Percentiles rank a stretch among this genome's conserved stretches.
These are phyloP conservation scores for Collybia mongolica DNA, from an alignment of 768 basidiomycete species.

Conservation along the genomic window DNA sequence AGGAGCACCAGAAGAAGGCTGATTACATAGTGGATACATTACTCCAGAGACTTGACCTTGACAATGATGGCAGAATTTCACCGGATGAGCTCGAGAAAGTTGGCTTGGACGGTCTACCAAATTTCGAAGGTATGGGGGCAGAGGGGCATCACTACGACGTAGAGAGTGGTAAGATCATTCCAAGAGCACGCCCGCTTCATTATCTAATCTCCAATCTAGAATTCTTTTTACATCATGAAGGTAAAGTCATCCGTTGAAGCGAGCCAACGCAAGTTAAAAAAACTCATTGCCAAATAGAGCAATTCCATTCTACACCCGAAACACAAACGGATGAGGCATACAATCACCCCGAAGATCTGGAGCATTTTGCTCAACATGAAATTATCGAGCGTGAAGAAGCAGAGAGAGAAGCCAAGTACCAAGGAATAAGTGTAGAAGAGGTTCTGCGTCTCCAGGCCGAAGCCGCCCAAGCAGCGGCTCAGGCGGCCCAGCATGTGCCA, in stretches of 20 bases:
- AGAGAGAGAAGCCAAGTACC: constrained; percentile 78
- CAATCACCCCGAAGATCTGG: constrained; percentile 88
- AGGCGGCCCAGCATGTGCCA: constrained; percentile 18
- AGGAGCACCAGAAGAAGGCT: constrained; percentile 81
- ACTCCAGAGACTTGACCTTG: constrained; percentile 67
- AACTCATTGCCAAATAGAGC: constrained; percentile 43
- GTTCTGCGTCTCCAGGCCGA: constrained; percentile 48
- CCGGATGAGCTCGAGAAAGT: constrained; percentile 70
- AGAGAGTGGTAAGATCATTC: constrained; percentile 69
- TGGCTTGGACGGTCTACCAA: constrained; percentile 76
- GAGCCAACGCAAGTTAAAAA: not conserved
- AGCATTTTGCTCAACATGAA: constrained; percentile 91
- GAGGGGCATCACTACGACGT: constrained; percentile 94
- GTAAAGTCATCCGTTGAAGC: constrained; percentile 30
- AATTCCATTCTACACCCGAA: constrained; percentile 94
- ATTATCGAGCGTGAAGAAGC: constrained; percentile 82
- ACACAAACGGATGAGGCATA: constrained; percentile 97
- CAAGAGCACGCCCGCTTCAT: not conserved
- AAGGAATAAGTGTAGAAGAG: constrained; percentile 79
- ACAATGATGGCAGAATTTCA: constrained; percentile 68
- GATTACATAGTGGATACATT: constrained; percentile 73
- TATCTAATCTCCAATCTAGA: constrained; percentile 38
- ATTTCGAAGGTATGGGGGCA: constrained; percentile 80
- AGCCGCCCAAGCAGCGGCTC: constrained; percentile 22
- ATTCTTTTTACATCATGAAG: constrained; percentile 98